A percentile compares a stretch with the other conserved stretches of the same genome.
Evolutionary conservation across 179 eudicot species (phyloP).

Genomic region (Vitellaria paradoxa): DNA sequence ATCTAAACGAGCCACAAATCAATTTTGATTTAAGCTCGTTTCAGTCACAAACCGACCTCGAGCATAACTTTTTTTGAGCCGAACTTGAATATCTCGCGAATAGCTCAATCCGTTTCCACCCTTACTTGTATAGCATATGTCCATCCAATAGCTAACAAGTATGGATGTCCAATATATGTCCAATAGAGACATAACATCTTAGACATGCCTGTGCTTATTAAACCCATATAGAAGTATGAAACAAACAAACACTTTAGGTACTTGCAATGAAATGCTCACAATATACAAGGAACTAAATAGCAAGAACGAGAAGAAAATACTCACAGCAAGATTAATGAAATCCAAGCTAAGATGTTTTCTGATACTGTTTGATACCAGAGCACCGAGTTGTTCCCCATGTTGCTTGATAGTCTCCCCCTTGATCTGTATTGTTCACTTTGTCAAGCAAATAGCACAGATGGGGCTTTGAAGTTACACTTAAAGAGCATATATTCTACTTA

Average conservation of each 20-base stretch:
- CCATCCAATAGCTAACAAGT: too few species aligned
- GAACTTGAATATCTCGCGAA: too few species aligned
- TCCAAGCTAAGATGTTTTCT: slow-evolving; percentile 60
- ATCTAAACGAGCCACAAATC: too few species aligned
- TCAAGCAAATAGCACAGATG: slow-evolving; percentile 17
- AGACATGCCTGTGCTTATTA: not conserved
- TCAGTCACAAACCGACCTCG: too few species aligned
- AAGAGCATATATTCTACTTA: slow-evolving; percentile 25
- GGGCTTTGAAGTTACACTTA: not conserved
- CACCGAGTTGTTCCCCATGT: slow-evolving; percentile 63
- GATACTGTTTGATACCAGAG: slow-evolving; percentile 47
- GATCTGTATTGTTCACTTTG: slow-evolving; percentile 39
- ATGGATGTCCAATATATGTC: not conserved
- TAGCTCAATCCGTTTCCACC: too few species aligned
- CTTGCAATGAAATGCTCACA: not conserved
- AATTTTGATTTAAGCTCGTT: too few species aligned
- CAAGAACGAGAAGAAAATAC: slow-evolving; percentile 27
- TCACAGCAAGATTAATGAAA: slow-evolving; percentile 68
- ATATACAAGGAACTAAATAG: not conserved
- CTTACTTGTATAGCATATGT: too few species aligned
- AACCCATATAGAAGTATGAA: not conserved
- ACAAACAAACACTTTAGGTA: not conserved
- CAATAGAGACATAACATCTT: too few species aligned
- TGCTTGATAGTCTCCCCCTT: slow-evolving; percentile 47
- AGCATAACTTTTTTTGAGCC: too few species aligned